phyloP scores from a whole-genome alignment of 164 flowering plant genomes.

The Liriodendron chinense region DNA sequence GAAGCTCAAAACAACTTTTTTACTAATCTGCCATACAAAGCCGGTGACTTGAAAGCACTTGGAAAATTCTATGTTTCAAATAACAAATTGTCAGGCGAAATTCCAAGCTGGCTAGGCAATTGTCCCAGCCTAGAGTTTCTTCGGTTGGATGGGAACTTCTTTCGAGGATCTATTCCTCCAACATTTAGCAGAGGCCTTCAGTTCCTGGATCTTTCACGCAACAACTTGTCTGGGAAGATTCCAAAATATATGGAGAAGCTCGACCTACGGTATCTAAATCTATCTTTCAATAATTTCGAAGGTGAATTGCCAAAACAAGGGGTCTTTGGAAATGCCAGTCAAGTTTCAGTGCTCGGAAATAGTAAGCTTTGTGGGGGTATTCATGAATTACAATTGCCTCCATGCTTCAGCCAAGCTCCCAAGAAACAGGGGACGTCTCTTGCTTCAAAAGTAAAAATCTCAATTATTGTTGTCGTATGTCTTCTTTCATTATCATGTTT shows the following conservation, averaged over 20 bases:
- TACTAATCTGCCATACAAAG: background rate
- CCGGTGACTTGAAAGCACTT: background rate
- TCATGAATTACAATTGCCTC: background rate
- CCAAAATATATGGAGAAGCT: background rate
- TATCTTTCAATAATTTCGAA: background rate
- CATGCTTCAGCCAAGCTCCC: background rate
- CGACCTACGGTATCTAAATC: background rate
- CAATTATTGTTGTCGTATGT: background rate
- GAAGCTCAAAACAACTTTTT: background rate
- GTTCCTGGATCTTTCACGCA: background rate
- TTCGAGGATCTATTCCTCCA: background rate
- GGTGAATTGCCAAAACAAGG: background rate
- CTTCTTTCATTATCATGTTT: background rate
- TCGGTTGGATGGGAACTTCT: background rate
- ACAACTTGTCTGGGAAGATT: background rate
- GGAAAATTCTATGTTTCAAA: background rate
- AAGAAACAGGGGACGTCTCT: background rate
- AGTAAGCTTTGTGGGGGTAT: background rate
- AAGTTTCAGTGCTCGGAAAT: background rate
- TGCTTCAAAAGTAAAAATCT: background rate
- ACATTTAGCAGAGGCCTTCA: background rate
- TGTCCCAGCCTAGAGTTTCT: background rate
- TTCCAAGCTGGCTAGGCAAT: background rate
- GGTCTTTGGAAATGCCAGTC: background rate
- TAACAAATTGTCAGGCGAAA: conserved; percentile 2